Base-by-base conservation (phyloP, 345 rosid species). In the Gossypium bickii region DNA sequence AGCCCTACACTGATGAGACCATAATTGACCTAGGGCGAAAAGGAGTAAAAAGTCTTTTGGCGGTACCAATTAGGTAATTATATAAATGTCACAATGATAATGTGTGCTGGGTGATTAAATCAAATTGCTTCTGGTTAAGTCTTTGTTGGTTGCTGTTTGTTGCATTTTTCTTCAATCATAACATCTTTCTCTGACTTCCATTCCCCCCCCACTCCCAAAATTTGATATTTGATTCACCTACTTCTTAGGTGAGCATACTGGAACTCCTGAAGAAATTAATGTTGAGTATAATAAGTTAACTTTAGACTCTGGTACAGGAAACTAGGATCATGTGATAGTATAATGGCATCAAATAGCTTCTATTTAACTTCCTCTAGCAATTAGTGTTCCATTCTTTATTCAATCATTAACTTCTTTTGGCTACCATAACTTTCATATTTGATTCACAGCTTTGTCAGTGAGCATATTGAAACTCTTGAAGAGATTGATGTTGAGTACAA, bases 1-100 rank as follows among this genome's bases (percentile, higher is more conserved):
- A 91, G 81, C 99, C 99, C n/a, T 95, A 95, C 74, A 95, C 99
- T 25, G 97, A 95, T 83, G 97, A 95, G 79, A 92, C 98, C 71
- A 93, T 95, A 59, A 79, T 89, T 25, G 96, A 95, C 73, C 94
- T 95, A 56, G 99, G 98, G 47, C 75, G 78, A 85, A 91, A 88
- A 80, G 98, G 99, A 72, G 93, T 93, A 61, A 91, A 89, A 75
- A 82, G 80, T 84, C 94, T 95, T 82, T 77, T 95, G 71, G 99
- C 97, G 80, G 97, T 93, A 72, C 98, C 98, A 15, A 93, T 95
- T 65, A 93, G 96, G 99, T 91, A 87, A 60, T 25, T 43, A 52
- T 49, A 52, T 52, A 56, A 34, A 34, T 79, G 44, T 65, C 29
- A 18, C 0, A 1, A 57, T 69, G 2, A 16, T 67, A 12, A 20